Evolutionary conservation across 1,284 basidiomycete species (phyloP), one percentile per base, ranked within the genome.

Genomic region (Cryptococcus sp.): DNA sequence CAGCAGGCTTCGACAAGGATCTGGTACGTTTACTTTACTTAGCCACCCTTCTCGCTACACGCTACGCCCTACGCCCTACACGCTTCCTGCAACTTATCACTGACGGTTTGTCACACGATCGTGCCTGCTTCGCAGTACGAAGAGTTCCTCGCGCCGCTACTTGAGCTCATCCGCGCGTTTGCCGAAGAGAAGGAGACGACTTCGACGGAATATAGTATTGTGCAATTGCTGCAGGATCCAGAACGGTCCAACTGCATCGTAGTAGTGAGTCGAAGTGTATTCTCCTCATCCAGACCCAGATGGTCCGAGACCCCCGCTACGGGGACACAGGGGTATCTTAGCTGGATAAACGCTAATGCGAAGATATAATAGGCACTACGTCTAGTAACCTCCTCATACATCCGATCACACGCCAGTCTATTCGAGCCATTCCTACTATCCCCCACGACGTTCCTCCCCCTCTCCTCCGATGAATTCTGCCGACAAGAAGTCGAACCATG

Each of bases 331-430:
- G n/a, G n/a, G n/a, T n/a, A n/a, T n/a, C n/a, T n/a, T n/a, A n/a
- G n/a, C n/a, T n/a, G n/a, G n/a, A n/a, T n/a, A n/a, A n/a, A n/a
- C n/a, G n/a, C n/a, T n/a, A n/a, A n/a, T n/a, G n/a, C n/a, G n/a
- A n/a, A n/a, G n/a, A n/a, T n/a, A n/a, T n/a, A n/a, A n/a, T n/a
- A 73, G 70, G 74, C 74, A 70, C 82, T 95, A 65, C 84, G 92
- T 44, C 81, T 93, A 52, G 79, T 92, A 20, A 89, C 92, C 57
- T 89, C 90, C 0, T 88, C 91, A 1, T 86, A 90, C 74, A 88
- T 95, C 65, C 86, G 88, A 17, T 75, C 82, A 5, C 82, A 89
- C 62, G 80, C 84, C 1, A 85, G 86, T 15, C 77, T 82, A 54
- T 93, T 87, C 72, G 81, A 82, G 13, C 84, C 84, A 3, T 92